phyloP scores from a whole-genome alignment of 768 basidiomycete species.

The Xanthoconium purpureum region DNA sequence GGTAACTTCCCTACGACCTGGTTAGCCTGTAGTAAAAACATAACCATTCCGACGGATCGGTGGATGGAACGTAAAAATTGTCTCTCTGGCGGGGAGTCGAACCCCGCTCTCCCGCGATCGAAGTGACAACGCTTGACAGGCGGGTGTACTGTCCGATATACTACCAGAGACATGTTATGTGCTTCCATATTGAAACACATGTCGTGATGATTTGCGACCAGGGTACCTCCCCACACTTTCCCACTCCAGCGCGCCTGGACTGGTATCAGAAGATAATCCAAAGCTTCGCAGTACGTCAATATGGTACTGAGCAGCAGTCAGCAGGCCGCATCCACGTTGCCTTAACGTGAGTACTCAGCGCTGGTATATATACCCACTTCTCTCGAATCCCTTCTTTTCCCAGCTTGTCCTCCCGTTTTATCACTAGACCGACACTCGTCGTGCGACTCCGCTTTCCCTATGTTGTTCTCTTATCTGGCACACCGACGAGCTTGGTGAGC shows the following conservation, averaged over 20 bases:
- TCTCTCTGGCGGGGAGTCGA: constrained; percentile 48
- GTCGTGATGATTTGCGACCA: neutral
- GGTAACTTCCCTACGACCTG: too few species aligned
- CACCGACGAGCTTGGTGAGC: constrained; percentile 38
- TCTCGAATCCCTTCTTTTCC: neutral
- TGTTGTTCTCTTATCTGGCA: constrained; percentile 37
- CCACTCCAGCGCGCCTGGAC: neutral
- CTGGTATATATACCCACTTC: neutral
- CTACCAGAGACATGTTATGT: constrained; percentile 37
- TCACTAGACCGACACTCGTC: neutral
- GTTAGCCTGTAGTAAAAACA: too few species aligned
- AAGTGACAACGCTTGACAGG: constrained; percentile 30
- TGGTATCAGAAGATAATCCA: too few species aligned
- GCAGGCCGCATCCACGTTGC: neutral
- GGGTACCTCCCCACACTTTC: neutral
- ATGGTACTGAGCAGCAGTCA: neutral
- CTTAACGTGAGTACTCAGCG: neutral
- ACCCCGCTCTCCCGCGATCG: constrained; percentile 41
- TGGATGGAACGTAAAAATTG: constrained; percentile 7
- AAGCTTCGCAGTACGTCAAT: neutral
- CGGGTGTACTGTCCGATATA: constrained; percentile 53
- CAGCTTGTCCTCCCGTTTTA: neutral
- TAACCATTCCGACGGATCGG: neutral
- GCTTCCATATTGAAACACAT: too few species aligned
- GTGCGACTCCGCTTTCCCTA: constrained; percentile 2